Base-by-base conservation (phyloP, 176 grass and related monocot species). In the Paspalum notatum region DNA sequence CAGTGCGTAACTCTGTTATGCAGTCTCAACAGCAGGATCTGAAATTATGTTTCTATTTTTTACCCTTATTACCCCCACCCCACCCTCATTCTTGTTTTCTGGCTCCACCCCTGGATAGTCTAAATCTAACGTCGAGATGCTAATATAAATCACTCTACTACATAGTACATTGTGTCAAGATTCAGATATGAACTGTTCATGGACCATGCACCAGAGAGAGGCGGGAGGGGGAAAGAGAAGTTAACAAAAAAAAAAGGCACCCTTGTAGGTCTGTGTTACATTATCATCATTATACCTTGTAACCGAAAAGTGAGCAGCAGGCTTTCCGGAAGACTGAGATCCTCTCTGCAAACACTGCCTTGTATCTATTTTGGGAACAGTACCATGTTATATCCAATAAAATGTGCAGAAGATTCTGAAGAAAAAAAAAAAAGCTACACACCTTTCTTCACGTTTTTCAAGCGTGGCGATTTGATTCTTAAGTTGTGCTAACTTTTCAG, bases 391-490 rank as follows among this genome's bases (percentile, higher is more conserved):
- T 77, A 64, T 44, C 78, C 42, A 87, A 78, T 21, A 74, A 75
- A 91, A 81, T 39, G 8, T 70, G 61, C 14, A 80, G 26, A 79
- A 62, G 15, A 32, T 62, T 71, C 4, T 55, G 58, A 73, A 40
- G 62, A 51, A 72, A 3, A 83, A 64, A n/a, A 46, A 68, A 75
- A 52, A 62, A 41, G 59, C 4, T 20, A n/a, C 48, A 66, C 61
- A 95, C 95, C 95, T 98, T 85, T 95, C 95, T 95, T 98, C 95
- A 37, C 95, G 90, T 80, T 98, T 98, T 76, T 98, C 95, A 88
- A 98, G 92, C 76, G 81, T 87, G 12, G 92, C 92, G 87, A 98
- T 91, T 90, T 98, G 92, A 56, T 91, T 88, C 85, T 98, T 98
- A 63, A 98, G 88, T 75, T 98, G 95, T 76, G 85, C 75, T 67